Conservation (phyloP, 1,284 basidiomycete species). For the Sphaerobolus stellatus region DNA sequence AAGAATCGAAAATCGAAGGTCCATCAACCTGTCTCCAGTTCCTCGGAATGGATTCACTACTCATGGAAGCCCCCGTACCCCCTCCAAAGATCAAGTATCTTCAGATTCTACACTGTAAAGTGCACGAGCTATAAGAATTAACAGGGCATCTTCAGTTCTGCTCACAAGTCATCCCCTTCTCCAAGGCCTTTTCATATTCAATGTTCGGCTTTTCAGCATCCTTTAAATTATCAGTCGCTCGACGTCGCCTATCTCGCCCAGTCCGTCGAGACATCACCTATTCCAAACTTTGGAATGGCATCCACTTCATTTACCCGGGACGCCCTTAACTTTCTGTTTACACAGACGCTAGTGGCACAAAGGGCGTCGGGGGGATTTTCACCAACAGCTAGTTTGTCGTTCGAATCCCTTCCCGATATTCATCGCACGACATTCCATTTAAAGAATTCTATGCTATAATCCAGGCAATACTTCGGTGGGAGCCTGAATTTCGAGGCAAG, state of each 20-base stretch:
- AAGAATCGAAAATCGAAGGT: slow-evolving; percentile 26
- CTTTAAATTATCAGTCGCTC: not conserved
- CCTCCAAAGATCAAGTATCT: no score
- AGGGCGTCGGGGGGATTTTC: not conserved
- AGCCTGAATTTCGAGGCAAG: not conserved
- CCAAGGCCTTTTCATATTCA: not conserved
- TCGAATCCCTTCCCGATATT: not conserved
- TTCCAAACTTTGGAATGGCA: not conserved
- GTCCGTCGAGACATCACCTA: not conserved
- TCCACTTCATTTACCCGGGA: not conserved
- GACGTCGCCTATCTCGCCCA: not conserved
- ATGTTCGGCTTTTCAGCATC: not conserved
- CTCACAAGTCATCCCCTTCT: slow-evolving; percentile 2
- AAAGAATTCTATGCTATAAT: slow-evolving; percentile 9
- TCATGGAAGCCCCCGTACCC: no score
- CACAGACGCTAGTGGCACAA: slow-evolving; percentile 1
- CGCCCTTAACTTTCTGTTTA: not conserved
- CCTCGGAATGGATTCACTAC: no score
- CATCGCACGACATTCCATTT: not conserved
- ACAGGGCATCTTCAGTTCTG: slow-evolving; percentile 8
- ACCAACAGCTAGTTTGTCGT: not conserved
- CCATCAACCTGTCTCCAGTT: slow-evolving; percentile 28
- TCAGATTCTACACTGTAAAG: no score
- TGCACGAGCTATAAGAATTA: no score
- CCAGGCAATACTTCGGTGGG: slow-evolving; percentile 1